These are phyloP conservation scores for Hymenoscyphus infarciens DNA, from an alignment of 2,329 filamentous ascomycete genomes.

Conservation along the genomic window DNA sequence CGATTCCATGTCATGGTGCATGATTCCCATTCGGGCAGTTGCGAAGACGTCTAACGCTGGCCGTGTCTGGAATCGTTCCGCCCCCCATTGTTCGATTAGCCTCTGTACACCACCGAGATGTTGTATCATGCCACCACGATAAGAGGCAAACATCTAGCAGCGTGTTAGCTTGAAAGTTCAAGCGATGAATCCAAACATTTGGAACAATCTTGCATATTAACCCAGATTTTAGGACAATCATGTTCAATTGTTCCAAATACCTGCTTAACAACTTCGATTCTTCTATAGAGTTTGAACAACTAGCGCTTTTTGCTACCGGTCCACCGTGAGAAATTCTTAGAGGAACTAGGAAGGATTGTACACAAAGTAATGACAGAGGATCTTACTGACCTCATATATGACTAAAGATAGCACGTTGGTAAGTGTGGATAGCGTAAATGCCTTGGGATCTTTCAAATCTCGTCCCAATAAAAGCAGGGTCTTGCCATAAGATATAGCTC, in stretches of 20 bases:
- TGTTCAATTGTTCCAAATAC: no score
- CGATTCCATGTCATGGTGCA: slow-evolving; percentile 15
- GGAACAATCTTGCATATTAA: no score
- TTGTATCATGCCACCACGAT: slow-evolving; percentile 15
- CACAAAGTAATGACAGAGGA: no score
- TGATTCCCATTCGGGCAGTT: slow-evolving; percentile 10
- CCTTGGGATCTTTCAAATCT: slow-evolving; percentile 16
- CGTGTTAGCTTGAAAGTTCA: background rate
- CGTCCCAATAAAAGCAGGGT: slow-evolving; percentile 17
- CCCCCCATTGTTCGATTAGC: slow-evolving; percentile 15
- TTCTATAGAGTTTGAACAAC: no score
- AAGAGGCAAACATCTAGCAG: slow-evolving; percentile 17
- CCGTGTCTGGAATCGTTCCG: slow-evolving; percentile 16
- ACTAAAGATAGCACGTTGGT: slow-evolving; percentile 17
- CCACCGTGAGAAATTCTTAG: background rate
- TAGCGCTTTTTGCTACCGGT: no score
- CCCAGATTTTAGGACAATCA: no score
- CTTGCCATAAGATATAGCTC: slow-evolving; percentile 17
- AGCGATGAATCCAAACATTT: no score
- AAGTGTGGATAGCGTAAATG: slow-evolving; percentile 12
- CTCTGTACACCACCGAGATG: slow-evolving; percentile 16
- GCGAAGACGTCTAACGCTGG: slow-evolving; percentile 18
- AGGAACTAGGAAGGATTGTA: background rate
- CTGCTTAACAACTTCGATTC: no score
- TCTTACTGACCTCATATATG: slow-evolving; percentile 18